Evolutionary conservation across 164 flowering plant genomes (phyloP), one percentile per base, ranked within the genome.

Genomic region (grape (Vitis vinifera)): DNA sequence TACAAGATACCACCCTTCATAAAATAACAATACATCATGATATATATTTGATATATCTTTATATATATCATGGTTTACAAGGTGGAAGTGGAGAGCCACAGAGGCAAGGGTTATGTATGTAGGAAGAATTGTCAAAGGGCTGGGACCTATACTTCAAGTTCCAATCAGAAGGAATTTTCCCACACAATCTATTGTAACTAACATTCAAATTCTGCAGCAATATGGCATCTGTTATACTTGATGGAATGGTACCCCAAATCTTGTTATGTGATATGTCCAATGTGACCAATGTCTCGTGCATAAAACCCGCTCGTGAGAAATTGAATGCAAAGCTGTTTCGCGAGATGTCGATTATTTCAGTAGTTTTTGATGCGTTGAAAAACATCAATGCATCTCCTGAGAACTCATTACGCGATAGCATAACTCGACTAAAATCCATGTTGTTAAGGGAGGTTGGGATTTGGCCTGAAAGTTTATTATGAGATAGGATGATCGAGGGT

Each of bases 201-300:
- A 68, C 55, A 51, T 68, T 68, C 44, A 68, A 17, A 16, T 31
- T 7, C 65, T 68, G 71, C 57, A 68, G 19, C 30, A 59, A 53
- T 8, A 59, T 51, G 51, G 71, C 71, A 2, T 68, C 71, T 7
- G 23, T 50, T 4, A 68, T 68, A 2, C 48, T 53, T 9, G 44
- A 3, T n/a, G 71, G 65, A 15, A 68, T 68, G 3, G 7, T 50
- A 48, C 71, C 71, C 27, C 60, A 59, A 11, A 68, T 68, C 16
- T 51, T 68, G 58, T 68, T 68, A 50, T 68, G 71, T 1, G 71
- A 68, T 2, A 68, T 68, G n/a, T 68, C 65, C 16, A 68, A 15
- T 23, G 62, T 52, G 8, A 59, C 71, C 49, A 68, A 29, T 6
- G 56, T 11, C 55, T 60, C 71, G 13, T 27, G 7, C 57, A 60